These are phyloP conservation scores for Neospora caninum DNA, from an alignment of 169 alveolate species.

Conservation along the genomic window DNA sequence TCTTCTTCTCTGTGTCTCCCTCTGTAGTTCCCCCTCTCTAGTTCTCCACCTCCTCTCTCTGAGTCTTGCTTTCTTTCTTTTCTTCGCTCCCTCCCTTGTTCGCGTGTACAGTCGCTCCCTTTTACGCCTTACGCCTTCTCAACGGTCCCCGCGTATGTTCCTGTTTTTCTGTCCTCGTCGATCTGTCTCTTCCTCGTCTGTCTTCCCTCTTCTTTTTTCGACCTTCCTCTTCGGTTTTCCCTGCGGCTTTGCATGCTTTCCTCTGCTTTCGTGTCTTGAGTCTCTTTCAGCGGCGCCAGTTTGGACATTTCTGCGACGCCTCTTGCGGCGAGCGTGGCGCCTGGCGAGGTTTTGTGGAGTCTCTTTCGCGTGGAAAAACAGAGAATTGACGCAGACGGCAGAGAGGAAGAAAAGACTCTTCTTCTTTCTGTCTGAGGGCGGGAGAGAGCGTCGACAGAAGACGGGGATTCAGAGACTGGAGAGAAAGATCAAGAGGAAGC, in stretches of 20 bases:
- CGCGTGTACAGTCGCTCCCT: too few relatives aligned
- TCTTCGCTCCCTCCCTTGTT: neutral
- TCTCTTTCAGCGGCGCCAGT: neutral
- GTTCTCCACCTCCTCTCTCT: too few relatives aligned
- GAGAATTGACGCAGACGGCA: neutral
- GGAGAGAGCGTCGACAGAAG: neutral
- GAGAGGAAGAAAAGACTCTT: neutral
- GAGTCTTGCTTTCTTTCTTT: neutral
- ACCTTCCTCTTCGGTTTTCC: neutral
- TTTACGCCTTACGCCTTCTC: too few relatives aligned
- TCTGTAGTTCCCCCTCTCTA: neutral
- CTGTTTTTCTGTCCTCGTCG: too few relatives aligned
- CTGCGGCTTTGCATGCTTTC: neutral
- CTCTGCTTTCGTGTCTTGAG: neutral
- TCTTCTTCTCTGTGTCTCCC: neutral
- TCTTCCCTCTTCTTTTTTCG: neutral
- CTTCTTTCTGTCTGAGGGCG: neutral
- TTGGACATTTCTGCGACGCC: neutral
- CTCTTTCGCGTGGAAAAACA: neutral
- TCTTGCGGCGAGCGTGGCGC: neutral
- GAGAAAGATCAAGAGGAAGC: neutral
- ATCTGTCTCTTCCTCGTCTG: too few relatives aligned
- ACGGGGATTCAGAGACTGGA: neutral
- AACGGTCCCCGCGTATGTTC: too few relatives aligned
- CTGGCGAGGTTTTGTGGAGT: neutral